Conservation (phyloP, 805 yeast species). For the Metschnikowia drakensbergensis region DNA sequence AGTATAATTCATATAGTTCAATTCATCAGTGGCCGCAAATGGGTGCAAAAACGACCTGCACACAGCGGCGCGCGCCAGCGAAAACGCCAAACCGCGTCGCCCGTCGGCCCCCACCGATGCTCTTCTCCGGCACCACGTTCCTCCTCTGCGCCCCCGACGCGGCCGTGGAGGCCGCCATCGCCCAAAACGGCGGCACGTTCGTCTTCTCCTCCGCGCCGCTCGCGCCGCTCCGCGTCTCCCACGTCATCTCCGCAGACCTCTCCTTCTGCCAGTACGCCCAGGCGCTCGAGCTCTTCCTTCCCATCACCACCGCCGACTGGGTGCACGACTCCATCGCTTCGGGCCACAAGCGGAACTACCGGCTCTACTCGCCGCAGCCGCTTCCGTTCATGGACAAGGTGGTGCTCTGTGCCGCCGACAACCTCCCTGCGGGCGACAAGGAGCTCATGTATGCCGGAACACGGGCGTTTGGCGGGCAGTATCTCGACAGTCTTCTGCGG, state of each 20-base stretch:
- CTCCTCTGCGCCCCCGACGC: constrained; percentile 5
- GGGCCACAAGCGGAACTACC: constrained; percentile 35
- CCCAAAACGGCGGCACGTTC: constrained; percentile 11
- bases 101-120: background rate
- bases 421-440: constrained; percentile 53
- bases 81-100: too few relatives aligned
- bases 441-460: constrained; percentile 69
- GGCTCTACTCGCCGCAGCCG: constrained; percentile 71
- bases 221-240: constrained; percentile 26
- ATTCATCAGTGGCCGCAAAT: background rate
- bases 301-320: constrained; percentile 65
- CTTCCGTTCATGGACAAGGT: constrained; percentile 58
- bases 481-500: constrained; percentile 55
- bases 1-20: too few relatives aligned
- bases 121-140: constrained; percentile 9
- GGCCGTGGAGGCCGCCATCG: constrained; percentile 4
- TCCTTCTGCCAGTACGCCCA: constrained; percentile 50
- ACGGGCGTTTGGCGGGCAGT: constrained; percentile 74
- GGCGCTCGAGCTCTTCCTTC: constrained; percentile 53
- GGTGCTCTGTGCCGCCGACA: constrained; percentile 56
- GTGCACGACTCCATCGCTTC: constrained; percentile 41
- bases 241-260: constrained; percentile 49
- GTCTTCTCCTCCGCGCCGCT: background rate
- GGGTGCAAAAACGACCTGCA: background rate
- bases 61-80: background rate